Evolutionary conservation across 805 yeast species (phyloP).

Genomic region (Pichia gijzeniarum): DNA sequence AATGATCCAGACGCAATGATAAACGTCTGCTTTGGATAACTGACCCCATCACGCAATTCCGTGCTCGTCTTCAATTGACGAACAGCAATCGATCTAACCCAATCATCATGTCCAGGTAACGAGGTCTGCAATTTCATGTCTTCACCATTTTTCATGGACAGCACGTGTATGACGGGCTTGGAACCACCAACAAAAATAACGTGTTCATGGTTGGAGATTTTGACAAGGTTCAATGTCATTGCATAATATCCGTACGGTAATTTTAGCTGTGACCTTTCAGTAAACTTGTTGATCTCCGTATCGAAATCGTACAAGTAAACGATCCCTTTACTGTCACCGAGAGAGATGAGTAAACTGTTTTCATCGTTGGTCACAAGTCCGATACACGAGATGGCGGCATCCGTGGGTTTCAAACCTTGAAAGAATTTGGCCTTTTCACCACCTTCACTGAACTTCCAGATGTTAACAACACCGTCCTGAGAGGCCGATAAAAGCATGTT

Average conservation of each 20-base stretch:
- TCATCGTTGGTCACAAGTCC: slow-evolving; percentile 5
- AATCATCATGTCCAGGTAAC: slow-evolving; percentile 90
- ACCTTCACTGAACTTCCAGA: slow-evolving; percentile 43
- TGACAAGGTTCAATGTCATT: slow-evolving; percentile 31
- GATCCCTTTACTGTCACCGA: slow-evolving; percentile 62
- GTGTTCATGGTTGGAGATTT: slow-evolving; percentile 30
- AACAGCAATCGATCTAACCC: slow-evolving; percentile 77
- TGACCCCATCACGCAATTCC: slow-evolving; percentile 11
- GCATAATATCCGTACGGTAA: slow-evolving; percentile 44
- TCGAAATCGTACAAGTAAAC: slow-evolving; percentile 46
- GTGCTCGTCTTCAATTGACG: slow-evolving; percentile 33
- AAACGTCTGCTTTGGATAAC: slow-evolving; percentile 38
- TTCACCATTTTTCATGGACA: slow-evolving; percentile 30
- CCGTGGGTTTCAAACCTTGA: slow-evolving; percentile 25
- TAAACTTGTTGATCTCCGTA: slow-evolving; percentile 15
- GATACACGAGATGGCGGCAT: slow-evolving; percentile 12
- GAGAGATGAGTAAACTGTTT: slow-evolving; percentile 35
- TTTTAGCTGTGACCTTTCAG: slow-evolving; percentile 31
- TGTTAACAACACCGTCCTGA: slow-evolving; percentile 55
- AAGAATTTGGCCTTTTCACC: slow-evolving; percentile 22
- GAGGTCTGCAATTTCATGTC: slow-evolving; percentile 26
- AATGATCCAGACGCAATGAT: slow-evolving; percentile 87
- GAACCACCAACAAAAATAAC: slow-evolving; percentile 74
- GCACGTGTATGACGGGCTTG: slow-evolving; percentile 42
- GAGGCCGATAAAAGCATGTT: slow-evolving; percentile 51